Evolutionary conservation across 2,329 filamentous ascomycete genomes (phyloP).

Genomic region (Hymenoscyphus repandus): DNA sequence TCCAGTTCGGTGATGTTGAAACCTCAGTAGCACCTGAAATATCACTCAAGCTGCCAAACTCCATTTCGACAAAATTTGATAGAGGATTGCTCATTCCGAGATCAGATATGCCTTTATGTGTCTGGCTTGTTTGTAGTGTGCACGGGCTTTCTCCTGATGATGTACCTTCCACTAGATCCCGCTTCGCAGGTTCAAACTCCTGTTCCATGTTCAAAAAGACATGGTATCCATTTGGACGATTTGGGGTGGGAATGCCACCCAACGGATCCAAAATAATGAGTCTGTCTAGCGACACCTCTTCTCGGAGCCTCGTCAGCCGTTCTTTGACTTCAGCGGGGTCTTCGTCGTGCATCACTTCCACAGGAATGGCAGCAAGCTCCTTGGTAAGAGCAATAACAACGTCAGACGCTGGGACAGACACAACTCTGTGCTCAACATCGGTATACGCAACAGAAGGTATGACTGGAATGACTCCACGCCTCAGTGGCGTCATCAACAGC

Average conservation of each 20-base stretch:
- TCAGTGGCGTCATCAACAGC: conserved; percentile 60
- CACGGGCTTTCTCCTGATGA: not conserved
- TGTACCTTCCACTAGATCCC: conserved; percentile 44
- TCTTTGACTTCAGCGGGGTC: conserved; percentile 36
- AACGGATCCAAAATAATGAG: conserved; percentile 84
- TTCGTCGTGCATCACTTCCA: conserved; percentile 32
- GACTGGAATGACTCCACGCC: conserved; percentile 64
- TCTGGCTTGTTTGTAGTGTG: not conserved
- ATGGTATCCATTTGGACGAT: conserved; percentile 58
- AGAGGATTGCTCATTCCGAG: conserved; percentile 38
- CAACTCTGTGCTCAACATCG: conserved; percentile 40
- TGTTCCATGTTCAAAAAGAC: conserved; percentile 93
- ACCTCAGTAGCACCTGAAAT: conserved; percentile 1
- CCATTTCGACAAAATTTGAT: conserved; percentile 37
- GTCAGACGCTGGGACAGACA: conserved; percentile 51
- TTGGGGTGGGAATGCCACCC: conserved; percentile 72
- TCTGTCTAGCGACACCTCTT: conserved; percentile 66
- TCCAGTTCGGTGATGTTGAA: conserved; percentile 27
- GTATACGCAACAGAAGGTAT: conserved; percentile 60
- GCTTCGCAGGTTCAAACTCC: conserved; percentile 67
- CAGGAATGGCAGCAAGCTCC: conserved; percentile 65
- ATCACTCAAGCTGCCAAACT: conserved; percentile 11
- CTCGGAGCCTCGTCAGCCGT: conserved; percentile 37
- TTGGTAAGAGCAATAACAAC: conserved; percentile 71
- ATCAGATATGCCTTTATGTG: conserved; percentile 10